Evolutionary conservation across 257 asterid species (phyloP).

Genomic region (Petunia axillaris): DNA sequence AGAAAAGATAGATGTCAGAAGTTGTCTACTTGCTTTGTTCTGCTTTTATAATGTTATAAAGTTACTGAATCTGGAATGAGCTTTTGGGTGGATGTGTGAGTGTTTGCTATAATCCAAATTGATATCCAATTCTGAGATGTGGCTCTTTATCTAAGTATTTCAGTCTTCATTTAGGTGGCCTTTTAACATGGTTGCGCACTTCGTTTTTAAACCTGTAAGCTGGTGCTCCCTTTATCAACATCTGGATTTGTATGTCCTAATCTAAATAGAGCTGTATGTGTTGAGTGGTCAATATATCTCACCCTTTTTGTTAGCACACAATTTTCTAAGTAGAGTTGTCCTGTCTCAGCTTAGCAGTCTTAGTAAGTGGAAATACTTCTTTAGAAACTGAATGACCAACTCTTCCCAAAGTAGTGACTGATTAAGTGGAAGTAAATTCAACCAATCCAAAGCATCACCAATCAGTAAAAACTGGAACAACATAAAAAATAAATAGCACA

Average conservation of each 20-base stretch:
- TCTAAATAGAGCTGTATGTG: not conserved
- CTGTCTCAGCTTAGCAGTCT: too few species aligned
- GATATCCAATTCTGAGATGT: not conserved
- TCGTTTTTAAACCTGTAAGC: not conserved
- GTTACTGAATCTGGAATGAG: not conserved
- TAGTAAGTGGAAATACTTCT: too few species aligned
- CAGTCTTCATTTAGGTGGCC: not conserved
- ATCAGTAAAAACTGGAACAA: too few species aligned
- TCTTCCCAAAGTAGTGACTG: too few species aligned
- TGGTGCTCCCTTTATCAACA: not conserved
- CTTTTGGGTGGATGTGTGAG: not conserved
- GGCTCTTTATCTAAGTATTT: not conserved
- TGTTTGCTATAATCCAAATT: not conserved
- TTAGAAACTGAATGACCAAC: too few species aligned
- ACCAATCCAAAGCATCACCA: too few species aligned
- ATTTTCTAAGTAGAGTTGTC: too few species aligned
- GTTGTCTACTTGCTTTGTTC: constrained; percentile 4
- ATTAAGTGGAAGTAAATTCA: too few species aligned
- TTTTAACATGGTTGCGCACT: not conserved
- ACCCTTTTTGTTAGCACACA: not conserved
- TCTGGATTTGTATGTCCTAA: not conserved
- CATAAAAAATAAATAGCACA: too few species aligned
- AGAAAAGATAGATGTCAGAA: not conserved
- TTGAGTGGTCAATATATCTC: not conserved
- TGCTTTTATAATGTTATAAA: constrained; percentile 1